A percentile compares a stretch with the other conserved stretches of the same genome.
These are phyloP conservation scores for Strobilomyces dryophilus DNA, from an alignment of 768 basidiomycete genomes.

Conservation along the genomic window DNA sequence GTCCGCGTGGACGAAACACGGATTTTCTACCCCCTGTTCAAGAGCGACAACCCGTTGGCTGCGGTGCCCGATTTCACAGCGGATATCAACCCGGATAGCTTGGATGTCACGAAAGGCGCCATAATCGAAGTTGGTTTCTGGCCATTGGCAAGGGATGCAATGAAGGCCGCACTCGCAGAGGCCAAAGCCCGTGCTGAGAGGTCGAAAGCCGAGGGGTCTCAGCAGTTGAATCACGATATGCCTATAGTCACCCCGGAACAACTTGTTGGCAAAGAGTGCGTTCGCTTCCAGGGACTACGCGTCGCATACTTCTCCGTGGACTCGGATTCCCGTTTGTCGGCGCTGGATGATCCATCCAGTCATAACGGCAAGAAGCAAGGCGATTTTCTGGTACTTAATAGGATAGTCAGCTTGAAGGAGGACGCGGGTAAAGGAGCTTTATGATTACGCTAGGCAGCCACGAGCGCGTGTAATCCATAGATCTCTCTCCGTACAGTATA, in stretches of 20 bases:
- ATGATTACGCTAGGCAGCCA: conserved; percentile 50
- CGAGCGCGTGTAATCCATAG: conserved; percentile 85
- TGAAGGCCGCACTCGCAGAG: conserved; percentile 62
- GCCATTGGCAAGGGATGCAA: conserved; percentile 65
- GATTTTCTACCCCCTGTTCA: conserved; percentile 91
- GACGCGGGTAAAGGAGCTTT: conserved; percentile 69
- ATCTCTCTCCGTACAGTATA: conserved; percentile 87
- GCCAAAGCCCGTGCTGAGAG: conserved; percentile 59
- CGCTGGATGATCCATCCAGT: conserved; percentile 50
- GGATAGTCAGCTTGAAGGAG: conserved; percentile 93
- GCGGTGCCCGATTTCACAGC: conserved; percentile 69
- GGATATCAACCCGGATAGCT: conserved; percentile 79
- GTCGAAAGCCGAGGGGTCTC: conserved; percentile 44
- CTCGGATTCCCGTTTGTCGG: conserved; percentile 70
- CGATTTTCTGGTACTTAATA: conserved; percentile 82
- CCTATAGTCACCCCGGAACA: conserved; percentile 71
- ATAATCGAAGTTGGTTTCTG: conserved; percentile 90
- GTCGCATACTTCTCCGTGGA: conserved; percentile 95
- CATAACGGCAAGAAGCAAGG: conserved; percentile 51
- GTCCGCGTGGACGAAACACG: conserved; percentile 86
- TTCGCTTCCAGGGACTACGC: conserved; percentile 95
- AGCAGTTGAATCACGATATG: conserved; percentile 44
- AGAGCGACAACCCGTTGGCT: conserved; percentile 80
- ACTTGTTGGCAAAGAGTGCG: conserved; percentile 84
- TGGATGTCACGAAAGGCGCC: conserved; percentile 76